Conservation (phyloP, 75 land plant genomes). For the Larix kaempferi region DNA sequence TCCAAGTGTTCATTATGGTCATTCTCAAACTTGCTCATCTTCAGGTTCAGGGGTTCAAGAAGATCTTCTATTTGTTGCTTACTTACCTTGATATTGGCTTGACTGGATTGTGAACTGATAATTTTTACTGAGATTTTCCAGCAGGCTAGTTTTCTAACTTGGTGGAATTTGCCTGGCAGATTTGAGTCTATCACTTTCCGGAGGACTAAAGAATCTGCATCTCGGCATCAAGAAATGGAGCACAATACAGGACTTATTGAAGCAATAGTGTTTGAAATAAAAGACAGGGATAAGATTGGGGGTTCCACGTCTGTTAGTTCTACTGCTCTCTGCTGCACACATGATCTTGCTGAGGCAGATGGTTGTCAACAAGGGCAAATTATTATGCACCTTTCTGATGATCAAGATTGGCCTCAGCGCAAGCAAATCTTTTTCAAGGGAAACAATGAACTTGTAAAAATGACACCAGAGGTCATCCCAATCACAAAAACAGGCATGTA, state of each 20-base stretch:
- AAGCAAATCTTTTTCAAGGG: slow-evolving; percentile 23
- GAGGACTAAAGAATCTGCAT: slow-evolving; percentile 33
- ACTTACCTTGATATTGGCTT: not conserved
- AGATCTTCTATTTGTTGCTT: not conserved
- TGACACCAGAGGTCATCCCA: slow-evolving; percentile 19
- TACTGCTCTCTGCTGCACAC: slow-evolving; percentile 35
- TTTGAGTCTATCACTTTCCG: slow-evolving; percentile 33
- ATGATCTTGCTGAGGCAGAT: slow-evolving; percentile 20
- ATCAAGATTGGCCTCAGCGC: slow-evolving; percentile 26
- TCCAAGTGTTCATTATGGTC: not conserved
- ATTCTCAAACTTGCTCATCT: not conserved
- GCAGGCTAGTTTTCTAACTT: not conserved
- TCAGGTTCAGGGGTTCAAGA: not conserved
- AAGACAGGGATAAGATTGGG: slow-evolving; percentile 46
- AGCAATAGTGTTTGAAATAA: slow-evolving; percentile 39
- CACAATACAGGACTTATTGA: slow-evolving; percentile 35
- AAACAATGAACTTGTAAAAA: slow-evolving; percentile 1
- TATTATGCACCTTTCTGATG: slow-evolving; percentile 20
- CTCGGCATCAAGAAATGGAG: slow-evolving; percentile 24
- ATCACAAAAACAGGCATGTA: slow-evolving; percentile 43
- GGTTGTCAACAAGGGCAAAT: slow-evolving; percentile 37
- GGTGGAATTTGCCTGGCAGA: slow-evolving; percentile 12
- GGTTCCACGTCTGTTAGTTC: slow-evolving; percentile 19
- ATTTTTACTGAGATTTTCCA: not conserved
- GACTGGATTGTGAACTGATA: not conserved